Conservation (phyloP, 2,329 filamentous ascomycete genomes). For the Madurella fahalii region DNA sequence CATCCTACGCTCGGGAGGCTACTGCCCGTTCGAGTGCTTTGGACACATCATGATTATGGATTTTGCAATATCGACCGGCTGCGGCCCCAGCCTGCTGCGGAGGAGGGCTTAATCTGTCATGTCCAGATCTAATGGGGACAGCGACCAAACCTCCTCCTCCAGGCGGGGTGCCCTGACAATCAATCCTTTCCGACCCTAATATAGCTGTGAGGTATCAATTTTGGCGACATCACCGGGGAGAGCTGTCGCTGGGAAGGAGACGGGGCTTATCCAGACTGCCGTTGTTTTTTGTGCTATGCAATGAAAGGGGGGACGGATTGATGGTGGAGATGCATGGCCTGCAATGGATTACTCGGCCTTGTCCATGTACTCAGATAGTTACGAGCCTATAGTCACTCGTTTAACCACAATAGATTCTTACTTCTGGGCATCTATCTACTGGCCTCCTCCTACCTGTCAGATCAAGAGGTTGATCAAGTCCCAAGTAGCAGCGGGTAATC, state of each 20-base stretch:
- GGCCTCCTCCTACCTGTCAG: neutral
- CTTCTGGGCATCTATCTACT: neutral
- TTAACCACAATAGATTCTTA: slow-evolving; percentile 19
- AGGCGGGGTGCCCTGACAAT: slow-evolving; percentile 13
- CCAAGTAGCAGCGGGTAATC: no score
- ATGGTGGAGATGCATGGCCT: slow-evolving; percentile 24
- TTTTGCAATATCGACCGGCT: slow-evolving; percentile 33
- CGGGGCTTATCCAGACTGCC: slow-evolving; percentile 1
- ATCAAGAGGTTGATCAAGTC: neutral
- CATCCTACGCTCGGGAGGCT: slow-evolving; percentile 39
- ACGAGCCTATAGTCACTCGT: slow-evolving; percentile 26
- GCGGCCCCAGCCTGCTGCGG: slow-evolving; percentile 16
- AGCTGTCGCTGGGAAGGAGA: neutral
- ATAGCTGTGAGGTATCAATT: slow-evolving; percentile 24
- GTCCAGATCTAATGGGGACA: slow-evolving; percentile 27
- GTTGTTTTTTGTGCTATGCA: slow-evolving; percentile 18
- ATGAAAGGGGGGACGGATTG: slow-evolving; percentile 10
- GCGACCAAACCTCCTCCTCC: slow-evolving; percentile 20
- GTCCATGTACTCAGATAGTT: slow-evolving; percentile 28
- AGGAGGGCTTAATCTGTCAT: slow-evolving; percentile 21
- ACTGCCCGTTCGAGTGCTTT: slow-evolving; percentile 36
- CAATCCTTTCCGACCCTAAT: slow-evolving; percentile 20
- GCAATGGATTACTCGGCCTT: slow-evolving; percentile 25
- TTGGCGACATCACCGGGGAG: slow-evolving; percentile 11
- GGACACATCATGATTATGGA: slow-evolving; percentile 38